Base-by-base conservation (phyloP, 345 rosid species). In the Citrus hindsii region DNA sequence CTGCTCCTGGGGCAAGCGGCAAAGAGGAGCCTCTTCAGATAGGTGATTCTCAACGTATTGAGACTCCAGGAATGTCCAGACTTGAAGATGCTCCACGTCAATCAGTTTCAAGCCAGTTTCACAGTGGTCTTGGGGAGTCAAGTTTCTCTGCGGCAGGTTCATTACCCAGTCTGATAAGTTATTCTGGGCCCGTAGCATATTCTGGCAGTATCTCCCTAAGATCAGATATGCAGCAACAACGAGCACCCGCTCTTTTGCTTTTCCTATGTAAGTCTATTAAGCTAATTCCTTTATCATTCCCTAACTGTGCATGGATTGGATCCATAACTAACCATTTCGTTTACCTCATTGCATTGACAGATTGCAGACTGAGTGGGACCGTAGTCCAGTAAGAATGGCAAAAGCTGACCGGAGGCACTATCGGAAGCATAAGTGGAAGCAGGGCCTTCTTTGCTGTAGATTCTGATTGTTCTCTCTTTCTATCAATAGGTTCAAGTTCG, bases 161-260 rank as follows among this genome's bases (percentile, higher is more conserved):
- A 69, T 30, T 86, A 73, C 86, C 93, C 27, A 89, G 94, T 46
- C 87, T 85, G 46, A 88, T 88, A 82, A 89, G 84, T 42, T 89
- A 89, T 81, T 87, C 98, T 3, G 98, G 94, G 35, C 89, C 87
- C 1, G 85, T 91, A 53, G 82, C 93, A 53, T 83, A 80, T 80
- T 88, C 98, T 22, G 98, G 99, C 60, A 92, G 90, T 74, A 84
- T 93, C 71, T 96, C 98, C 19, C 88, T 83, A 71, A 84, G 98
- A 82, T 96, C 98, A 0, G 97, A 96, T 73, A 91, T n/a, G 97
- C 90, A 96, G 99, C 88, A n/a, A 88, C 97, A 18, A 88, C 98
- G 1, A 96, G 98, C 83, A 88, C 91, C 72, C 90, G 95, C 77
- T 96, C 99, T 37, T 96, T 96, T 21, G 97, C 99, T 76, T 96